These are phyloP conservation scores for Juglanconis juglandina DNA, from an alignment of 2,329 filamentous ascomycete genomes.

Conservation along the genomic window DNA sequence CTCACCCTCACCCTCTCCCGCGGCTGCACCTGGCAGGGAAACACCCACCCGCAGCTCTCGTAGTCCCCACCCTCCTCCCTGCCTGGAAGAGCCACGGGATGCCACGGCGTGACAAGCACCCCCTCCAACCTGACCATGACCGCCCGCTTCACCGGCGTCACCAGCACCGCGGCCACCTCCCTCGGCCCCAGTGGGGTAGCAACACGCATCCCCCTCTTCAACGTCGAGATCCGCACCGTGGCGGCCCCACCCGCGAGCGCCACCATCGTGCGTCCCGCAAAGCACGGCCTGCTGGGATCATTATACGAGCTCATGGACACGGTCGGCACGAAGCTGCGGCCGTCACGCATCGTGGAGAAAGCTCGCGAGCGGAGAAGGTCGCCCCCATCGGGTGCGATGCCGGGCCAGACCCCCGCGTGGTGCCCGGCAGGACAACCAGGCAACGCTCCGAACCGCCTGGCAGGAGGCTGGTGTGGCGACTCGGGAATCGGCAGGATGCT, in stretches of 20 bases:
- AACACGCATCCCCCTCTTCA: conserved; percentile 46
- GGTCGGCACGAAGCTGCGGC: not conserved
- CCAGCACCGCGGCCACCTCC: conserved; percentile 48
- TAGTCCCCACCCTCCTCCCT: not conserved
- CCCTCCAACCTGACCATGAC: conserved; percentile 43
- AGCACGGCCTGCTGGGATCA: conserved; percentile 43
- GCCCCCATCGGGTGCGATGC: not conserved
- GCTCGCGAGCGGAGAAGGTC: conserved; percentile 22
- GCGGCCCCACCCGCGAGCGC: conserved; percentile 37
- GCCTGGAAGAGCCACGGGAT: conserved; percentile 45
- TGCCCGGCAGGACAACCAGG: not conserved
- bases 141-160: conserved; percentile 39
- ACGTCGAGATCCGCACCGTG: conserved; percentile 36
- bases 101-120: conserved; percentile 57
- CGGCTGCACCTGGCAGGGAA: conserved; percentile 38
- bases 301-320: conserved; percentile 45
- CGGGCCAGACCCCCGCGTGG: not conserved
- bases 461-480: no score
- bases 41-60: conserved; percentile 38
- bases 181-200: conserved; percentile 48
- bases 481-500: conserved; percentile 22
- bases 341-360: not conserved
- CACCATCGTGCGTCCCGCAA: conserved; percentile 48
- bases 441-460: no score
- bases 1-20: conserved; percentile 29